Percentiles rank a stretch among this genome's conserved stretches.
phyloP scores from a whole-genome alignment of 345 rosid species.

The Syzygium aqueum region DNA sequence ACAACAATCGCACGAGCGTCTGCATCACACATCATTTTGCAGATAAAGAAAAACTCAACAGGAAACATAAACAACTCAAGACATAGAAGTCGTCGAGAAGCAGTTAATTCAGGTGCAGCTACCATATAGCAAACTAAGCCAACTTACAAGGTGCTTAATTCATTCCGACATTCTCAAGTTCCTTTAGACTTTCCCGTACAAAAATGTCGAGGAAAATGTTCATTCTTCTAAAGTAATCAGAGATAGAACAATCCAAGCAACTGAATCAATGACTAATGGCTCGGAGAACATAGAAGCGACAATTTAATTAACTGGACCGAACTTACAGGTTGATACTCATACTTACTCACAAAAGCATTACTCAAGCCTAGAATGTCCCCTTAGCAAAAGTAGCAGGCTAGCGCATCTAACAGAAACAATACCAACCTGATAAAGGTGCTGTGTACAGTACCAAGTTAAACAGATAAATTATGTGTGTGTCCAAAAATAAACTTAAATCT shows the following conservation, averaged over 20 bases:
- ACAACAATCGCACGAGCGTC: background rate
- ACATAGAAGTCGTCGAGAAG: background rate
- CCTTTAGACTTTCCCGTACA: background rate
- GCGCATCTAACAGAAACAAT: background rate
- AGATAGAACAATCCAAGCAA: background rate
- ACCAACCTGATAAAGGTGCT: background rate
- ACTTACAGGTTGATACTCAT: background rate
- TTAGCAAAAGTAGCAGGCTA: background rate
- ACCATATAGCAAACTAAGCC: background rate
- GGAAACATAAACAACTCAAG: background rate
- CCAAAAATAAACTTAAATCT: background rate
- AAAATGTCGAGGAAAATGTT: background rate
- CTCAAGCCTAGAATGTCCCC: background rate
- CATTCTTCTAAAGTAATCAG: background rate
- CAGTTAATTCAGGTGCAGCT: background rate
- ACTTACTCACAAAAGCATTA: background rate
- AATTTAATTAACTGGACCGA: background rate
- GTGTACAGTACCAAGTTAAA: background rate
- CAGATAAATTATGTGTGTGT: background rate
- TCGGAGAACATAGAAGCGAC: background rate
- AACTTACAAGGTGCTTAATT: background rate
- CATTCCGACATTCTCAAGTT: background rate
- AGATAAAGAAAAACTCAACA: background rate
- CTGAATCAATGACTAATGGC: background rate
- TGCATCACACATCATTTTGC: background rate